phyloP scores from a whole-genome alignment of 495 filamentous ascomycete genomes.

The Elasticomyces elasticus region DNA sequence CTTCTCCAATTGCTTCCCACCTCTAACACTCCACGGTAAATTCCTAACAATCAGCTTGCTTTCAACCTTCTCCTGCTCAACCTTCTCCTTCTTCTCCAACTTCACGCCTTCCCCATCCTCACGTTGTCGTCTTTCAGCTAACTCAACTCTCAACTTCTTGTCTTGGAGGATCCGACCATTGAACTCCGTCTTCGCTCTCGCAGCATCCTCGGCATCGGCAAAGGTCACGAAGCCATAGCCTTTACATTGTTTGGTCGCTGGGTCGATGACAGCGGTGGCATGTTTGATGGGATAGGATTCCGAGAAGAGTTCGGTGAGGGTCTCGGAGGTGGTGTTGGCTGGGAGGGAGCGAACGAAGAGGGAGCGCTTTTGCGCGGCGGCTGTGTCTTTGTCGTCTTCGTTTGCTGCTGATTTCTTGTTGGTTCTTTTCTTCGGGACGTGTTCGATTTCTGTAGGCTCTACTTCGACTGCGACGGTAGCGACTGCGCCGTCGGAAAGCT shows the following conservation, averaged over 20 bases:
- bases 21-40: slow-evolving; percentile 90
- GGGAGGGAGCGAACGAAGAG: slow-evolving; percentile 88
- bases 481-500: slow-evolving; percentile 7
- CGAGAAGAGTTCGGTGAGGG: slow-evolving; percentile 78
- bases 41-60: slow-evolving; percentile 87
- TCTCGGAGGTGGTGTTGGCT: slow-evolving; percentile 65
- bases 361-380: slow-evolving; percentile 43
- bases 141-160: slow-evolving; percentile 70
- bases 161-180: slow-evolving; percentile 64
- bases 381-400: not conserved
- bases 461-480: not conserved
- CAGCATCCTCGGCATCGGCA: slow-evolving; percentile 81
- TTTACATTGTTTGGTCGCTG: slow-evolving; percentile 68
- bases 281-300: slow-evolving; percentile 90
- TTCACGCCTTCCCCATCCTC: slow-evolving; percentile 42
- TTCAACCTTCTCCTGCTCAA: slow-evolving; percentile 15
- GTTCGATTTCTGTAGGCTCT: no score
- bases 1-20: slow-evolving; percentile 60
- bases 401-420: not conserved
- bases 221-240: slow-evolving; percentile 97
- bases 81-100: slow-evolving; percentile 33
- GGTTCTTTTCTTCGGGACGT: not conserved
- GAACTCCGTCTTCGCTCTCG: slow-evolving; percentile 66
- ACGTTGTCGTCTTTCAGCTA: slow-evolving; percentile 77
- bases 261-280: slow-evolving; percentile 75